Conservation (phyloP, 768 basidiomycete species). For the Kwoniella sp. region DNA sequence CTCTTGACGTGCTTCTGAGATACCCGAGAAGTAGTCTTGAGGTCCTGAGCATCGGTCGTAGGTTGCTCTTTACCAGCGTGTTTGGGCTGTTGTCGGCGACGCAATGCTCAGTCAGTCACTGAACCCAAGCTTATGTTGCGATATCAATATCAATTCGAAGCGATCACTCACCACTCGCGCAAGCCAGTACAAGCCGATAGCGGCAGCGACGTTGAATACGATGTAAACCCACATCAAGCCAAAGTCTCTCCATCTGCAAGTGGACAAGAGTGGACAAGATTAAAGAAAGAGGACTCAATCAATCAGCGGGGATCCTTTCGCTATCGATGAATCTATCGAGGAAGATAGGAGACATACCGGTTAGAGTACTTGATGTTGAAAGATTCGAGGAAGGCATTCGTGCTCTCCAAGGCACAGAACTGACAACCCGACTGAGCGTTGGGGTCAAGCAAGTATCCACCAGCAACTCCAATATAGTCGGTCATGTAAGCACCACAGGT, state of each 20-base stretch:
- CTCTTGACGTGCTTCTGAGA: conserved; percentile 1
- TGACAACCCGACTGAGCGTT: conserved; percentile 65
- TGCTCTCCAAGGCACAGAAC: conserved; percentile 68
- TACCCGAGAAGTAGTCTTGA: neutral
- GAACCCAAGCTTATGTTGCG: neutral
- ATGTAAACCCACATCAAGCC: conserved; percentile 61
- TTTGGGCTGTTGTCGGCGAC: conserved; percentile 20
- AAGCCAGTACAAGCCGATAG: conserved; percentile 45
- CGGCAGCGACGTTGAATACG: conserved; percentile 47
- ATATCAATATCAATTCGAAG: neutral
- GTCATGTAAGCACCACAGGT: conserved; percentile 72
- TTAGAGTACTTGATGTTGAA: conserved; percentile 67
- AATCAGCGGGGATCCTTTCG: no score
- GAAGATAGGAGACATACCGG: no score
- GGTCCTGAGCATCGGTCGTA: conserved; percentile 5
- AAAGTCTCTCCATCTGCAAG: conserved; percentile 63
- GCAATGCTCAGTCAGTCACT: neutral
- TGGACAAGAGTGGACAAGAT: no score
- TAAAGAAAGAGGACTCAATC: no score
- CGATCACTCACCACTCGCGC: conserved; percentile 36
- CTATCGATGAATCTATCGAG: conserved; percentile 4
- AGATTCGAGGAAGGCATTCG: conserved; percentile 63
- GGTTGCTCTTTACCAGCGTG: conserved; percentile 34
- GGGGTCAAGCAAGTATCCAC: conserved; percentile 75
- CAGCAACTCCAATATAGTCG: conserved; percentile 65